A percentile compares a stretch with the other conserved stretches of the same genome.
These are phyloP conservation scores for Aureobasidium vineae DNA, from an alignment of 2,329 filamentous ascomycete species.

Conservation along the genomic window DNA sequence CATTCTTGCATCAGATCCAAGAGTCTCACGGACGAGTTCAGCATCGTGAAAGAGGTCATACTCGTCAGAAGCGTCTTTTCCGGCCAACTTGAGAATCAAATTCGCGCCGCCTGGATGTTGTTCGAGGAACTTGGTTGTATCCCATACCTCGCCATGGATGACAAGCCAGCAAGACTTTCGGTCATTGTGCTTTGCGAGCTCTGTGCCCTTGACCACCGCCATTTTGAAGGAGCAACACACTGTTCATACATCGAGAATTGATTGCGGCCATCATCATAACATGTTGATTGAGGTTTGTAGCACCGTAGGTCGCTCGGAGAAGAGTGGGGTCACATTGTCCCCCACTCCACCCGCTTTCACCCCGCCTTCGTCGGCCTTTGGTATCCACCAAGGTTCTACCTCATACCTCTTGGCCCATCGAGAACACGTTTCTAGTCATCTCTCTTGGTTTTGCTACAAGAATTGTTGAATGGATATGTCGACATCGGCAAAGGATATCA, in stretches of 20 bases:
- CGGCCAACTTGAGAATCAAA: conserved; percentile 51
- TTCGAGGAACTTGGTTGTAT: conserved; percentile 79
- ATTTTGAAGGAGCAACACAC: neutral
- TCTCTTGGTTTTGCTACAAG: neutral
- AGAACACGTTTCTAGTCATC: neutral
- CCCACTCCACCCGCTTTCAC: neutral
- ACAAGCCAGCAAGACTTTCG: conserved; percentile 85
- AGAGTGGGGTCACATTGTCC: conserved; percentile 4
- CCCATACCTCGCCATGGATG: conserved; percentile 83
- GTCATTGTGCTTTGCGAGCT: conserved; percentile 77
- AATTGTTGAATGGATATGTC: neutral
- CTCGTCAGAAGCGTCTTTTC: conserved; percentile 53
- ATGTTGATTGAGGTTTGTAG: no score
- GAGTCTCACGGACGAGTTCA: conserved; percentile 42
- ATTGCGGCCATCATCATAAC: neutral
- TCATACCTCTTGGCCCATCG: neutral
- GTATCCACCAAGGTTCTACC: neutral
- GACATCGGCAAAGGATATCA: conserved; percentile 2
- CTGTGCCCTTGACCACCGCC: conserved; percentile 30
- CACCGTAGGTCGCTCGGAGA: neutral
- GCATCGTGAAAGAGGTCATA: conserved; percentile 54
- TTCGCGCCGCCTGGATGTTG: conserved; percentile 74
- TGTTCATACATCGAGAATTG: neutral
- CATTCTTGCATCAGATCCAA: conserved; percentile 43
- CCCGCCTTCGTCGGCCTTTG: conserved; percentile 16